phyloP scores from a whole-genome alignment of 2,329 filamentous ascomycete genomes.

The Metarhizium sp. region DNA sequence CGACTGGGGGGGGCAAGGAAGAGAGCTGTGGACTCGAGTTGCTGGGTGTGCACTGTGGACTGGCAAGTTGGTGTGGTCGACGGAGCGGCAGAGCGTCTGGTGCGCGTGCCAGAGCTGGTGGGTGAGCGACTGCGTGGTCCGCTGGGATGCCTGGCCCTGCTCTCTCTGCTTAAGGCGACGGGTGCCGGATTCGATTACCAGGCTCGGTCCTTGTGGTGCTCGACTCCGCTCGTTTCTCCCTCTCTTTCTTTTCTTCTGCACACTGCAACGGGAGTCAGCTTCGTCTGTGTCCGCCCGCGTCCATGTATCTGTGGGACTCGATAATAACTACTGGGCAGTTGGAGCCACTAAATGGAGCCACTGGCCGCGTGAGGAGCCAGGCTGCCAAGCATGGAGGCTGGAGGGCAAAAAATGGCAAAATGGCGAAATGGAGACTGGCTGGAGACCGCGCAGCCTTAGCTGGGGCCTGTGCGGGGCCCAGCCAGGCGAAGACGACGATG shows the following conservation, averaged over 20 bases:
- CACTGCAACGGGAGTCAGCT: not conserved
- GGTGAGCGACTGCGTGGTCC: not conserved
- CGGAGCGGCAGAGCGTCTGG: too few relatives aligned
- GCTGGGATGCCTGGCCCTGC: not conserved
- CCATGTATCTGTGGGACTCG: not conserved
- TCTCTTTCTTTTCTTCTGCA: not conserved
- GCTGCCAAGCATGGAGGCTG: not conserved
- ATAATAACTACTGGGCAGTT: not conserved
- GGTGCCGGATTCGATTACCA: not conserved
- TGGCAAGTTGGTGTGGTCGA: constrained; percentile 6
- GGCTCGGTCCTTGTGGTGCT: too few relatives aligned
- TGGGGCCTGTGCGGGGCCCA: constrained; percentile 16
- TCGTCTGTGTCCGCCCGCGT: not conserved
- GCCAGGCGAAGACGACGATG: constrained; percentile 13
- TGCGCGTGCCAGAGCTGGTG: too few relatives aligned
- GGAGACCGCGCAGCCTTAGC: constrained; percentile 12
- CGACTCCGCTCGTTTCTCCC: too few relatives aligned
- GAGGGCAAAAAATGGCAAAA: not conserved
- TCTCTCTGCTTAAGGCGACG: not conserved
- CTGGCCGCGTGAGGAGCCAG: too few relatives aligned
- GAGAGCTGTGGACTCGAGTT: not conserved
- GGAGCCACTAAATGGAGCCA: too few relatives aligned
- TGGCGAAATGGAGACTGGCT: not conserved
- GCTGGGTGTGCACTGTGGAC: not conserved
- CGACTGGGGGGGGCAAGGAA: constrained; percentile 10